These are phyloP conservation scores for Mrakia hoshinonis DNA, from an alignment of 768 basidiomycete species.

Conservation along the genomic window DNA sequence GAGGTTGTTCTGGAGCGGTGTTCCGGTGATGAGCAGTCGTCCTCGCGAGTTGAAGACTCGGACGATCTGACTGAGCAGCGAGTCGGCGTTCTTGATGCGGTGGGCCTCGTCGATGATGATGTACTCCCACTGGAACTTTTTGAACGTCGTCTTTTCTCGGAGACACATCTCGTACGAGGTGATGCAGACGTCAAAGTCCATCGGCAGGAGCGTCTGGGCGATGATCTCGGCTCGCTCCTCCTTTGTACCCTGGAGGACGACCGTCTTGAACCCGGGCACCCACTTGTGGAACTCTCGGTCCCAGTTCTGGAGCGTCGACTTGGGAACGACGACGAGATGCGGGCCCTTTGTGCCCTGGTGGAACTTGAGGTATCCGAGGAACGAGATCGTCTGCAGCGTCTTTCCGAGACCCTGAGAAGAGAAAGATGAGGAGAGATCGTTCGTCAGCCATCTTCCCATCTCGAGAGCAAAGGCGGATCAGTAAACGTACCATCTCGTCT, in stretches of 20 bases:
- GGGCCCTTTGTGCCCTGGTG: slow-evolving; percentile 67
- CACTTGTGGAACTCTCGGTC: slow-evolving; percentile 81
- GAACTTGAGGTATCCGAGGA: slow-evolving; percentile 88
- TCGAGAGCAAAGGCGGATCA: background rate
- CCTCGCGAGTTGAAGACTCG: slow-evolving; percentile 80
- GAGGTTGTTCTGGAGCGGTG: slow-evolving; percentile 90
- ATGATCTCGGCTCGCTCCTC: slow-evolving; percentile 83
- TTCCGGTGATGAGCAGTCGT: slow-evolving; percentile 88
- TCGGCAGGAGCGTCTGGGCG: slow-evolving; percentile 63
- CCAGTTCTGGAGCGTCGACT: slow-evolving; percentile 97
- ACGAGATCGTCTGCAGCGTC: slow-evolving; percentile 95
- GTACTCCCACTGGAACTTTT: slow-evolving; percentile 94
- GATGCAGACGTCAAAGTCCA: slow-evolving; percentile 87
- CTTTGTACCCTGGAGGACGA: slow-evolving; percentile 73
- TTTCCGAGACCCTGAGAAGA: slow-evolving; percentile 77
- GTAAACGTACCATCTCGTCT: slow-evolving; percentile 72
- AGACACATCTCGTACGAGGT: slow-evolving; percentile 96
- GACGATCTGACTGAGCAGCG: slow-evolving; percentile 88
- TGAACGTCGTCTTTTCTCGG: slow-evolving; percentile 82
- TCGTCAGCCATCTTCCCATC: background rate
- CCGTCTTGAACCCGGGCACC: slow-evolving; percentile 77
- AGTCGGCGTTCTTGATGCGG: slow-evolving; percentile 98
- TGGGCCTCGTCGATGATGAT: slow-evolving; percentile 98
- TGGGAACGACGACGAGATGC: slow-evolving; percentile 95
- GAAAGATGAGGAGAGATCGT: background rate